Evolutionary conservation across 2,329 filamentous ascomycete species (phyloP).

Genomic region (Fusarium mexicanum): DNA sequence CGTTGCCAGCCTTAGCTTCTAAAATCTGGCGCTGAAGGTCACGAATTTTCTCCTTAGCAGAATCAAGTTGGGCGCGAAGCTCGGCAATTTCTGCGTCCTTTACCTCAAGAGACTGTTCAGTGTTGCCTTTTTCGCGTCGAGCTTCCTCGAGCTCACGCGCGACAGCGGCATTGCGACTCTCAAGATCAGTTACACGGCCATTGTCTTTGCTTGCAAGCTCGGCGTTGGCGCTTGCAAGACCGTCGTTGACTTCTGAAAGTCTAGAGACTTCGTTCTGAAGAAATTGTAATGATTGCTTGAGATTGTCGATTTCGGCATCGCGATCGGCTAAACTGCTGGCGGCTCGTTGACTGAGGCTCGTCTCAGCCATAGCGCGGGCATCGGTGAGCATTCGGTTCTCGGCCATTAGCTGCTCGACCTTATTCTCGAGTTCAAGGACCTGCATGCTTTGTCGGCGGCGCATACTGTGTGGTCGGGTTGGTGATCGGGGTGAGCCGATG

Average conservation of each 20-base stretch:
- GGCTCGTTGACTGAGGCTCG: constrained; percentile 70
- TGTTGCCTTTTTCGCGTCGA: constrained; percentile 70
- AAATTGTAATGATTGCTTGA: constrained; percentile 81
- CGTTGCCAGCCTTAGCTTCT: constrained; percentile 67
- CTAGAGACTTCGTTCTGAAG: constrained; percentile 84
- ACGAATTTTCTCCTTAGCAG: constrained; percentile 71
- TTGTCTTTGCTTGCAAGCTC: constrained; percentile 80
- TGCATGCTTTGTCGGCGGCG: constrained; percentile 98
- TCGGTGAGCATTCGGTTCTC: constrained; percentile 86
- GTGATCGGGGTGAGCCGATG: constrained; percentile 87
- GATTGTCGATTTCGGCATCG: constrained; percentile 85
- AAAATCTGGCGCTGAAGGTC: constrained; percentile 64
- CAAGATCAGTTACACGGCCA: constrained; percentile 73
- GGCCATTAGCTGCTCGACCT: constrained; percentile 82
- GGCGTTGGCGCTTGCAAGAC: constrained; percentile 79
- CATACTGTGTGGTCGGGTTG: constrained; percentile 93
- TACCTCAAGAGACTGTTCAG: constrained; percentile 73
- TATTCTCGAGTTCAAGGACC: constrained; percentile 87
- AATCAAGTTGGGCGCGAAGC: constrained; percentile 80
- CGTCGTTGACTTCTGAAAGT: constrained; percentile 84
- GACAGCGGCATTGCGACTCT: constrained; percentile 72
- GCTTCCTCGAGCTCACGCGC: constrained; percentile 75
- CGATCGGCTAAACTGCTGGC: constrained; percentile 80
- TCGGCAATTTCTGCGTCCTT: constrained; percentile 86
- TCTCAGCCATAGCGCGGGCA: constrained; percentile 75